Evolutionary conservation across 2,329 filamentous ascomycete genomes (phyloP).

Genomic region (Exserohilum rostratum): DNA sequence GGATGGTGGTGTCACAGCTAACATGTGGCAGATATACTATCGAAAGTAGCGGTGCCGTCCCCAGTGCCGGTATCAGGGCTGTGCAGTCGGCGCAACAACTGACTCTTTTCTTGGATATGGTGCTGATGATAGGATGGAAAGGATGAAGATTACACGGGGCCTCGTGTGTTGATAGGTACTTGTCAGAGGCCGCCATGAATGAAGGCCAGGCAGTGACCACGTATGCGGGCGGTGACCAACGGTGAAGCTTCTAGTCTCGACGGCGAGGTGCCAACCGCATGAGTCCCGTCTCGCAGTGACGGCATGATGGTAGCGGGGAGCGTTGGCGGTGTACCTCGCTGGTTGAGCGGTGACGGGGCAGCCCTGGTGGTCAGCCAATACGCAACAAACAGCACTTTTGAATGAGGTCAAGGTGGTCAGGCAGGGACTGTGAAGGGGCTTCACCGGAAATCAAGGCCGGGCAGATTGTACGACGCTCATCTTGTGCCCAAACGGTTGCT

Average conservation of each 20-base stretch:
- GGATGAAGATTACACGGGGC: constrained; percentile 8
- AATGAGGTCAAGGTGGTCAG: constrained; percentile 4
- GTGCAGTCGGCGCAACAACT: background rate
- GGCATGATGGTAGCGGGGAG: background rate
- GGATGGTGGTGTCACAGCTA: constrained; percentile 17
- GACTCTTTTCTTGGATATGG: background rate
- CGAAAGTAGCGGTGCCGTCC: constrained; percentile 46
- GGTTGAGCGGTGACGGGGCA: constrained; percentile 23
- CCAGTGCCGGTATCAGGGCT: background rate
- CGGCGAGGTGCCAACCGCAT: constrained; percentile 1
- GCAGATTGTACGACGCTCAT: constrained; percentile 31
- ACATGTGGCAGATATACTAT: constrained; percentile 53
- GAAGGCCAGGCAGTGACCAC: constrained; percentile 6
- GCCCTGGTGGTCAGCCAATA: constrained; percentile 17
- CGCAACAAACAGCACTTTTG: constrained; percentile 3
- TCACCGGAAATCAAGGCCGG: constrained; percentile 33
- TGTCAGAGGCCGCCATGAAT: background rate
- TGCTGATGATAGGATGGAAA: background rate
- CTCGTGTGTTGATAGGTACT: constrained; percentile 6
- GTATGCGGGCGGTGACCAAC: constrained; percentile 17
- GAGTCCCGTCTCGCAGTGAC: background rate
- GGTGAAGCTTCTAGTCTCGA: constrained; percentile 5
- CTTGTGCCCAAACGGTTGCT: constrained; percentile 21
- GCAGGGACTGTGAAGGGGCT: constrained; percentile 20
- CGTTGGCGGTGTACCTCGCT: constrained; percentile 23